A percentile compares a stretch with the other conserved stretches of the same genome.
Evolutionary conservation across 768 basidiomycete species (phyloP).

Genomic region (Boletellus ananiceps): DNA sequence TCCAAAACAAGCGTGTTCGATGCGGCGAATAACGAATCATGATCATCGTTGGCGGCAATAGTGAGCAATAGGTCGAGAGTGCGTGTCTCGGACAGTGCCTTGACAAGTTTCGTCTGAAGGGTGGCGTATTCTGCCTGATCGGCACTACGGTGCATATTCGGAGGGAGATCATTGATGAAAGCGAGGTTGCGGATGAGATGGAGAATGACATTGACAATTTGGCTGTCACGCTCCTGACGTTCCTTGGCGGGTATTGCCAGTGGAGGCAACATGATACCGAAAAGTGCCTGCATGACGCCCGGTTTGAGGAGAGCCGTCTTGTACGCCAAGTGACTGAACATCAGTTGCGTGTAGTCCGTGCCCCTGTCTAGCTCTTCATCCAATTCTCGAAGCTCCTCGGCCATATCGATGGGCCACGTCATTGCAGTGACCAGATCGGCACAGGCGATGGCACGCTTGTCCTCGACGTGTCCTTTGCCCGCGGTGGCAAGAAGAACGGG

Average conservation of each 20-base stretch:
- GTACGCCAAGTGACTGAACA: conserved; percentile 81
- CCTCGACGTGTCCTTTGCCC: conserved; percentile 71
- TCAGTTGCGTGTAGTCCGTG: conserved; percentile 84
- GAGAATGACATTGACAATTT: conserved; percentile 83
- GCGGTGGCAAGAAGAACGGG: conserved; percentile 81
- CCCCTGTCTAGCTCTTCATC: conserved; percentile 73
- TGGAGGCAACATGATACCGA: conserved; percentile 73
- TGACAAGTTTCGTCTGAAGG: conserved; percentile 75
- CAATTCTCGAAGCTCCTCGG: conserved; percentile 90
- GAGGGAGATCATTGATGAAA: conserved; percentile 83
- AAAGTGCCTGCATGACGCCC: conserved; percentile 64
- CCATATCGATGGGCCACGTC: conserved; percentile 98
- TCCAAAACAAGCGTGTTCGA: conserved; percentile 92
- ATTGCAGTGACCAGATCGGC: conserved; percentile 92
- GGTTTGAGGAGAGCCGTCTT: conserved; percentile 69
- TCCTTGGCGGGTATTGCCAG: conserved; percentile 67
- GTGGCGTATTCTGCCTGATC: conserved; percentile 76
- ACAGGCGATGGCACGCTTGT: conserved; percentile 77
- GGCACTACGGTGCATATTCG: conserved; percentile 64
- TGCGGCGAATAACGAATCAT: conserved; percentile 73
- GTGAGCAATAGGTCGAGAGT: conserved; percentile 78
- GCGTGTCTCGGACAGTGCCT: conserved; percentile 63
- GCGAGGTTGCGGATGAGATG: conserved; percentile 92
- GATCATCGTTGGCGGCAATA: conserved; percentile 71
- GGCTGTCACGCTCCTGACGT: conserved; percentile 72